Conservation (phyloP, 2,329 filamentous ascomycete genomes). For the Fusarium citri region DNA sequence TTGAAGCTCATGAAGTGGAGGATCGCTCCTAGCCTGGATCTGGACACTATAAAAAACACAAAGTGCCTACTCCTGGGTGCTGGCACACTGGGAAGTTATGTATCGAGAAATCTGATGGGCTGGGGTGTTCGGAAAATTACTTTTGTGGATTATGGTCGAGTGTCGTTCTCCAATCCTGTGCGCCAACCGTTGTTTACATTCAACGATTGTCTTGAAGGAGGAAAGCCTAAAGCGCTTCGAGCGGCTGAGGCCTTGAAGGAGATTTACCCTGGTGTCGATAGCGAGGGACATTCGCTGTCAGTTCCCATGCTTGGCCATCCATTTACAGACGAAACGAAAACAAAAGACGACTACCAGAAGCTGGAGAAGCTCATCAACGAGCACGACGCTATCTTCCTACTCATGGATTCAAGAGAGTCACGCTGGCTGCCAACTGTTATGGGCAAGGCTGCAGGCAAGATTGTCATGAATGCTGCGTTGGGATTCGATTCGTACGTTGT, state of each 20-base stretch:
- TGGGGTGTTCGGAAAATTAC: conserved; percentile 97
- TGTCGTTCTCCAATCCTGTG: conserved; percentile 97
- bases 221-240: conserved; percentile 82
- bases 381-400: conserved; percentile 93
- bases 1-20: conserved; percentile 99
- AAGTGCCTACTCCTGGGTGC: conserved; percentile 92
- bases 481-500: conserved; percentile 98
- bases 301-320: conserved; percentile 98
- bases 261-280: conserved; percentile 92
- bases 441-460: conserved; percentile 91
- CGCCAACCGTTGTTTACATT: conserved; percentile 94
- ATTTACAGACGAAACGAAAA: conserved; percentile 76
- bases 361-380: conserved; percentile 80
- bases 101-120: conserved; percentile 89
- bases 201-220: conserved; percentile 86
- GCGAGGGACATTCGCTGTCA: conserved; percentile 81
- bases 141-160: conserved; percentile 91
- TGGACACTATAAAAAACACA: conserved; percentile 89
- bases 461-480: conserved; percentile 95
- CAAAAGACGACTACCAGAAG: conserved; percentile 78
- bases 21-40: conserved; percentile 86
- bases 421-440: conserved; percentile 97
- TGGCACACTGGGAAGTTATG: conserved; percentile 93
- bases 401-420: conserved; percentile 96
- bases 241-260: conserved; percentile 84